Base-by-base conservation (phyloP, 352 stramenopile species). In the Phytopythium cucurbitacearum region DNA sequence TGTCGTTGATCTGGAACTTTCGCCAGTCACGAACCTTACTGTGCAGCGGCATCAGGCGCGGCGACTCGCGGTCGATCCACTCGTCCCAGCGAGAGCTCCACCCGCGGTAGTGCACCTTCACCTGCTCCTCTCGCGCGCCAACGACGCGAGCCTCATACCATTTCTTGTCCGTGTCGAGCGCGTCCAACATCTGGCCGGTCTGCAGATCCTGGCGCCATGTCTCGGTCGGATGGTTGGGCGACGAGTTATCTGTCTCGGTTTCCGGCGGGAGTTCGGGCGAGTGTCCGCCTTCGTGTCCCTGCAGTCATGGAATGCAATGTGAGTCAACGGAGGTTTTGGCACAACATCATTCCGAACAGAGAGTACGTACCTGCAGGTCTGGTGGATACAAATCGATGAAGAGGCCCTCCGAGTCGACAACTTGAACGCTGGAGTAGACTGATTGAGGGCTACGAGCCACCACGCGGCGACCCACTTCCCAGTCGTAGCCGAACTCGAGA, bases 51-150 rank as follows among this genome's bases (percentile, higher is more conserved):
- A 92, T 84, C 15, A 99, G 69, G 4, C 95, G 79, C 9, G 81
- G 74, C 7, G 94, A 98, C 53, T 95, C 76, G 40, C 75, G 83
- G 3, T 81, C 53, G 39, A 99, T 80, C 92, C 93, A 98, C 68
- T 99, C 95, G 73, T 99, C 95, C 96, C 96, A 99, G 48, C 96
- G 89, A 12, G 82, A 58, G 5, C 96, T 97, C 95, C 95, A 99
- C 11, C 95, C 95, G 42, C 97, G 96, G 66, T 98, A 99, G 56
- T 98, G 94, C 53, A 99, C 85, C 13, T 94, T 77, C 35, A 98
- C 72, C 13, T 90, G 64, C 10, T 43, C 56, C 7, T 70, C 48
- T 3, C 73, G 60, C 16, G 80, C 38, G 3, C 58, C 60, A 4
- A 89, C 60, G 33, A 90, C 62, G 34, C 62, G 63, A 9, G 76